These are phyloP conservation scores for Myotisia sp. DNA, from an alignment of 2,329 filamentous ascomycete species.

Conservation along the genomic window DNA sequence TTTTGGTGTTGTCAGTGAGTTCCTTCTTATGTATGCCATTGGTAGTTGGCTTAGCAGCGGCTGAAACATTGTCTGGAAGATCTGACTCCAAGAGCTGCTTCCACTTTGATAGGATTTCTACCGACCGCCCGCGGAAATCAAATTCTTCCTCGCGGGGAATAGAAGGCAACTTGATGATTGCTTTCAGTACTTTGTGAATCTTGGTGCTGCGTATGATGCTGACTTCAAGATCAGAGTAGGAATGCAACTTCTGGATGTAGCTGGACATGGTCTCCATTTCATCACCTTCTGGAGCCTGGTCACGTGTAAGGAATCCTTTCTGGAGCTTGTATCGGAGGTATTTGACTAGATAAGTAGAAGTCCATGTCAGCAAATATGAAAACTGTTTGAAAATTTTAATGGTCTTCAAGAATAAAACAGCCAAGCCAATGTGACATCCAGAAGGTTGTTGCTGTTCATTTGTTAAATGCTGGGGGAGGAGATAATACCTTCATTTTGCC, in stretches of 20 bases:
- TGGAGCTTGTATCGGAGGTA: conserved; percentile 91
- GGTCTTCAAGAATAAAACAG: no score
- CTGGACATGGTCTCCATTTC: conserved; percentile 35
- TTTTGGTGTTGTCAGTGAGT: conserved; percentile 15
- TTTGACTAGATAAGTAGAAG: conserved; percentile 45
- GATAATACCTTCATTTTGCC: conserved; percentile 44
- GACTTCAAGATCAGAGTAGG: conserved; percentile 65
- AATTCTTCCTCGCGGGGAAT: conserved; percentile 85
- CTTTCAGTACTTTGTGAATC: conserved; percentile 97
- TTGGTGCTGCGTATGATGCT: conserved; percentile 82
- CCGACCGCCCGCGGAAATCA: conserved; percentile 72
- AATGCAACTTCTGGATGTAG: conserved; percentile 58
- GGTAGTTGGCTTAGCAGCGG: conserved; percentile 18
- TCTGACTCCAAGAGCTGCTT: conserved; percentile 62
- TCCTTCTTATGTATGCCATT: conserved; percentile 26
- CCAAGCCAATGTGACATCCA: no score
- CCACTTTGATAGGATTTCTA: conserved; percentile 73
- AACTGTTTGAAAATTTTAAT: no score
- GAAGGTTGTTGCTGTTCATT: no score
- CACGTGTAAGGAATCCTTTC: conserved; percentile 76
- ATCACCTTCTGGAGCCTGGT: conserved; percentile 71
- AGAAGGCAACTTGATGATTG: conserved; percentile 69
- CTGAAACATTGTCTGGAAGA: conserved; percentile 20
- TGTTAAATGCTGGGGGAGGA: no score
- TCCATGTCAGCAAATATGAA: conserved; percentile 8